These are phyloP conservation scores for Helminthosporium solani DNA, from an alignment of 2,329 filamentous ascomycete species.

Conservation along the genomic window DNA sequence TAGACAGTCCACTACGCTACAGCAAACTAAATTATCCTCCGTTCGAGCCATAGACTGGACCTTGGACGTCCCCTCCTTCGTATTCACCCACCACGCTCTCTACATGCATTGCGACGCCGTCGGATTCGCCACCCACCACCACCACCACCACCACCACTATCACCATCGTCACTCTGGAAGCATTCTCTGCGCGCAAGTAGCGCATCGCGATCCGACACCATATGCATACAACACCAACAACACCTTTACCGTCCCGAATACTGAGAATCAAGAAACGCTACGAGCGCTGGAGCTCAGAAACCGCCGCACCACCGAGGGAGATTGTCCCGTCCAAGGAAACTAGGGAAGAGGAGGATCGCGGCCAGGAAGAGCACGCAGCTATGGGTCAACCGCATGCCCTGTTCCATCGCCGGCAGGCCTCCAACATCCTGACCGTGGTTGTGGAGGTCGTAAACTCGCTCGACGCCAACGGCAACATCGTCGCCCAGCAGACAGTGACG, in stretches of 20 bases:
- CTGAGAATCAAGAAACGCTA: conserved; percentile 27
- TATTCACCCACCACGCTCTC: conserved; percentile 26
- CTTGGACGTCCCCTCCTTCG: conserved; percentile 33
- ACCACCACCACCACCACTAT: too few relatives aligned
- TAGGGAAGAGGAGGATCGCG: conserved; percentile 19
- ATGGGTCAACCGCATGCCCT: conserved; percentile 36
- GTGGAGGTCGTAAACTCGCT: conserved; percentile 35
- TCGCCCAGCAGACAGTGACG: conserved; percentile 28
- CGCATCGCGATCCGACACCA: conserved; percentile 12
- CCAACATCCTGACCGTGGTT: conserved; percentile 27
- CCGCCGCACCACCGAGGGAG: conserved; percentile 11
- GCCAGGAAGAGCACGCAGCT: conserved; percentile 21
- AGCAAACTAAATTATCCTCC: too few relatives aligned
- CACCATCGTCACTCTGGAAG: conserved; percentile 12
- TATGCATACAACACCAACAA: conserved; percentile 31
- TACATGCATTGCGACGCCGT: conserved; percentile 28
- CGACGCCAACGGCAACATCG: conserved; percentile 29
- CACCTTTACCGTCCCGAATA: conserved; percentile 21
- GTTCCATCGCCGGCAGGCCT: conserved; percentile 34
- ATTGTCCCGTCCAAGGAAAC: conserved; percentile 13
- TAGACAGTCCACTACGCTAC: not conserved
- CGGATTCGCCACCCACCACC: conserved; percentile 26
- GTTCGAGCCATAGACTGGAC: conserved; percentile 42
- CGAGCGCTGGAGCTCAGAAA: conserved; percentile 21
- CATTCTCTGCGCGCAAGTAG: conserved; percentile 19